Evolutionary conservation across 106 monocot species (phyloP).

Genomic region (Allium fistulosum): DNA sequence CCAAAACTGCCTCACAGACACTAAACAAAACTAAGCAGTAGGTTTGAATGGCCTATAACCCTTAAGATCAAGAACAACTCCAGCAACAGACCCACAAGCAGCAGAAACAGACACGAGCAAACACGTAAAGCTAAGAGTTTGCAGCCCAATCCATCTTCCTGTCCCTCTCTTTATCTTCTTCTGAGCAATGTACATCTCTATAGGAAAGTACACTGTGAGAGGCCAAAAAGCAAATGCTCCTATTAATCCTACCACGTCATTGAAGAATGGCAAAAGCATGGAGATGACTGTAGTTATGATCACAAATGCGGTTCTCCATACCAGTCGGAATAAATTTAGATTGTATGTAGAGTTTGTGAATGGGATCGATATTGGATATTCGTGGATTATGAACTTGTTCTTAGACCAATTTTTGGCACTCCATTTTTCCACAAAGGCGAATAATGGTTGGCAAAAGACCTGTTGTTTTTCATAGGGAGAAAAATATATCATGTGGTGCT

Average conservation of each 20-base stretch:
- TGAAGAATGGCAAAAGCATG: constrained; percentile 20
- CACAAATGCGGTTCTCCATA: constrained; percentile 14
- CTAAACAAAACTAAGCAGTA: background rate
- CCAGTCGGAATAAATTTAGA: constrained; percentile 12
- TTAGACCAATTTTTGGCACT: constrained; percentile 2
- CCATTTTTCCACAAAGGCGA: constrained; percentile 12
- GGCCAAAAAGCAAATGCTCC: constrained; percentile 20
- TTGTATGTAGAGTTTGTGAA: constrained; percentile 2
- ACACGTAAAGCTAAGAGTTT: constrained; percentile 11
- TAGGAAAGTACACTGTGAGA: constrained; percentile 11
- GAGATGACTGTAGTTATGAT: constrained; percentile 8
- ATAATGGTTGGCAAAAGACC: constrained; percentile 11
- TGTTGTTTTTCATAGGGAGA: background rate
- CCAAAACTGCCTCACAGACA: too few species aligned
- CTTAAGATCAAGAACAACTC: constrained; percentile 10
- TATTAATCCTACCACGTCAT: constrained; percentile 11
- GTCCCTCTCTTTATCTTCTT: constrained; percentile 12
- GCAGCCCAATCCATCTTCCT: constrained; percentile 1
- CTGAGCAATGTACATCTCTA: constrained; percentile 18
- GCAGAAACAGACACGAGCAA: constrained; percentile 10
- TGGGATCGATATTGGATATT: constrained; percentile 1
- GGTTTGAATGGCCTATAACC: constrained; percentile 4
- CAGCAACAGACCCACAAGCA: constrained; percentile 10
- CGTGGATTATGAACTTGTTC: constrained; percentile 10
- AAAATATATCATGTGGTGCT: background rate